Evolutionary conservation across 306 rosid species (phyloP).

Genomic region (Spatholobus suberectus): DNA sequence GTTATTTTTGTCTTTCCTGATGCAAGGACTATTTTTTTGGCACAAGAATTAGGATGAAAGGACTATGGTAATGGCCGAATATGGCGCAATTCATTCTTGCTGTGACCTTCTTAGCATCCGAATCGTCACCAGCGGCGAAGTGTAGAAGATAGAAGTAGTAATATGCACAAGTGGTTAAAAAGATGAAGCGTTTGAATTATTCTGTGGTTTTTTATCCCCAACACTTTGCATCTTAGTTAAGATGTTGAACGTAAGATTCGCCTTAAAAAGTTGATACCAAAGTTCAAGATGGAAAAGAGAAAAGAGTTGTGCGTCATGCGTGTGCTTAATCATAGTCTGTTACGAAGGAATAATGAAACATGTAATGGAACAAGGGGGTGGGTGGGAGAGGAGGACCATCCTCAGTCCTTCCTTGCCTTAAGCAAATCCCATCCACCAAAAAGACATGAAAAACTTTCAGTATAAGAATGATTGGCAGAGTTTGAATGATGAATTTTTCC

Average conservation of each 20-base stretch:
- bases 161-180: background rate
- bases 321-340: constrained; percentile 30
- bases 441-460: constrained; percentile 37
- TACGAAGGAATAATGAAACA: constrained; percentile 44
- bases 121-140: background rate
- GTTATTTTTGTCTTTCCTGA: background rate
- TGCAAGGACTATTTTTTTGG: constrained; percentile 4
- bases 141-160: background rate
- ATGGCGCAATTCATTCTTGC: background rate
- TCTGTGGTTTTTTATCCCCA: background rate
- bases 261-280: constrained; percentile 42
- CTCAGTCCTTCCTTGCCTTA: constrained; percentile 25
- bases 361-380: constrained; percentile 21
- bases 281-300: constrained; percentile 31
- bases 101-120: background rate
- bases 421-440: constrained; percentile 56
- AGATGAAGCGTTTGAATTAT: constrained; percentile 22
- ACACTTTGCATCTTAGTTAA: constrained; percentile 3
- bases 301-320: constrained; percentile 5
- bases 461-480: constrained; percentile 56
- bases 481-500: constrained; percentile 50
- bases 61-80: background rate
- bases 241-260: constrained; percentile 42
- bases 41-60: background rate
- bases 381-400: constrained; percentile 41